These are phyloP conservation scores for Ampelomyces quisqualis DNA, from an alignment of 2,329 filamentous ascomycete species.

Conservation along the genomic window DNA sequence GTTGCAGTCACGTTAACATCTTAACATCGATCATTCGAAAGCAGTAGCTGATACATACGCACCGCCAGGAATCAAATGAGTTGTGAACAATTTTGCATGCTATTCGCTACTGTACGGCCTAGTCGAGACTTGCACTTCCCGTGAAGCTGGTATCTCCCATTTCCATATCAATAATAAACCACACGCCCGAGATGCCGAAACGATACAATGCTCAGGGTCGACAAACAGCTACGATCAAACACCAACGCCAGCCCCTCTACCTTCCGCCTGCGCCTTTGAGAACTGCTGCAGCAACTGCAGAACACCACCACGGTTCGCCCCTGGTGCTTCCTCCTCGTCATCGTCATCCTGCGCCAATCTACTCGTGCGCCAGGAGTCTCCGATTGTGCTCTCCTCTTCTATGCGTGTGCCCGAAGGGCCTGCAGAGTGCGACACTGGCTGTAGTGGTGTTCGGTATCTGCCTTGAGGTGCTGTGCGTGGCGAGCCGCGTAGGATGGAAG, in stretches of 20 bases:
- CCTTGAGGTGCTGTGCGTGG: slow-evolving; percentile 50
- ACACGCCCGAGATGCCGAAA: background rate
- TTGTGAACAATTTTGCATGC: too few species aligned
- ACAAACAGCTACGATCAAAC: slow-evolving; percentile 18
- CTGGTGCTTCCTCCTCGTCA: slow-evolving; percentile 50
- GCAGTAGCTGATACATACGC: too few species aligned
- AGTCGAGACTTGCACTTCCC: too few species aligned
- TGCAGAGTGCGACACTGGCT: slow-evolving; percentile 19
- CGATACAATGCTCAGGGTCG: slow-evolving; percentile 3
- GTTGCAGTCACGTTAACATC: too few species aligned
- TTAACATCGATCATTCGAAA: too few species aligned
- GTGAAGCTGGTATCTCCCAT: slow-evolving; percentile 9
- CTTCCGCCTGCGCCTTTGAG: slow-evolving; percentile 60
- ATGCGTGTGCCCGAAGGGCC: slow-evolving; percentile 31
- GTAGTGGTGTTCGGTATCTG: slow-evolving; percentile 45
- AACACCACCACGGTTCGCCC: slow-evolving; percentile 56
- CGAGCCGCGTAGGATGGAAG: slow-evolving; percentile 48
- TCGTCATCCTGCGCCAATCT: slow-evolving; percentile 49
- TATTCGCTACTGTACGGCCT: too few species aligned
- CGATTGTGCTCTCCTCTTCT: slow-evolving; percentile 60
- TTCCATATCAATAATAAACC: slow-evolving; percentile 1
- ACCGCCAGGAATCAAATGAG: too few species aligned
- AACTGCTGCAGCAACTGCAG: slow-evolving; percentile 68
- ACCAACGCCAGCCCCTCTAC: slow-evolving; percentile 43
- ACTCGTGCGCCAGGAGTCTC: slow-evolving; percentile 57